phyloP scores from a whole-genome alignment of 768 basidiomycete genomes.

The Leccinum rimulosum region DNA sequence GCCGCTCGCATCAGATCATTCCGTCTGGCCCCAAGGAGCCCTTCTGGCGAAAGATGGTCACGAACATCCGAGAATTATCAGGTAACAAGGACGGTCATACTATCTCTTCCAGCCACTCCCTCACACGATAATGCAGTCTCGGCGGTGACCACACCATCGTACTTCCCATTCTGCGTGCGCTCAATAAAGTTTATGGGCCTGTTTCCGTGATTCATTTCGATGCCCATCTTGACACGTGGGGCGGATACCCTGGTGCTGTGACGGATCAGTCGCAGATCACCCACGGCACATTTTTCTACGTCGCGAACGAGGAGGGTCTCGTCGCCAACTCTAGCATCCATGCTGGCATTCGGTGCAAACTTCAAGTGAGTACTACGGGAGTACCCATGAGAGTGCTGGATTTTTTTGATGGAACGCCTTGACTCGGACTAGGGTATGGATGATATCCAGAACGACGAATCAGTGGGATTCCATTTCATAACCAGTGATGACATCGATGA shows the following conservation, averaged over 20 bases:
- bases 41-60: conserved; percentile 52
- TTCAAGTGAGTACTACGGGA: conserved; percentile 42
- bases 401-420: too few species aligned
- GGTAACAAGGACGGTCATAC: conserved; percentile 27
- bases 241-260: conserved; percentile 35
- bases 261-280: conserved; percentile 67
- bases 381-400: background rate
- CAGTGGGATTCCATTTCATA: conserved; percentile 77
- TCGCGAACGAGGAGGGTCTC: conserved; percentile 75
- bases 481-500: conserved; percentile 84
- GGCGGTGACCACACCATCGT: conserved; percentile 92
- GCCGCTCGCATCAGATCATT: conserved; percentile 33
- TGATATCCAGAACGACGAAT: conserved; percentile 59
- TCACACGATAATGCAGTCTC: conserved; percentile 30
- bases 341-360: conserved; percentile 81
- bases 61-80: conserved; percentile 74
- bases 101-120: background rate
- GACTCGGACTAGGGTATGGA: conserved; percentile 17
- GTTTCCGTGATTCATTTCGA: conserved; percentile 85
- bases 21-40: conserved; percentile 27
- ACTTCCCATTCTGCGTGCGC: conserved; percentile 77
- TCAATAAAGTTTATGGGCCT: conserved; percentile 78
- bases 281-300: conserved; percentile 84
- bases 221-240: conserved; percentile 68
- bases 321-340: conserved; percentile 75